Evolutionary conservation across 192 early-diverging fungal species (phyloP).

Genomic region (Gryganskiella cystojenkinii): DNA sequence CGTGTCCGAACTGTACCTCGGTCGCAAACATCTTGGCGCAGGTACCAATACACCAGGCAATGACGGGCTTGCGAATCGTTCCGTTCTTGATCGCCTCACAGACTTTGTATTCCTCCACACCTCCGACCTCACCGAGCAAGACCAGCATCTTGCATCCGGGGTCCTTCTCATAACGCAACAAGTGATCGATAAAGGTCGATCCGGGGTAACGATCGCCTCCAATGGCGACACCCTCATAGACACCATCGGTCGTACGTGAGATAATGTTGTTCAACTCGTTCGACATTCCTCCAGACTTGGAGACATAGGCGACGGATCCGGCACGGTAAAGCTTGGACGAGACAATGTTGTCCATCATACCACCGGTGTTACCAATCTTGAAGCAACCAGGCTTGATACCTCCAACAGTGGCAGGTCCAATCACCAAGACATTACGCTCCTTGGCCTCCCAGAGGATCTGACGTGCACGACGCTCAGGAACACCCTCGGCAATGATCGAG

Average conservation of each 20-base stretch:
- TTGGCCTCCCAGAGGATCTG: constrained; percentile 89
- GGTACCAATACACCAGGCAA: constrained; percentile 99
- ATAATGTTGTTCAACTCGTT: constrained; percentile 99
- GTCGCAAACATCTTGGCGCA: constrained; percentile 99
- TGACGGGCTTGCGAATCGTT: constrained; percentile 97
- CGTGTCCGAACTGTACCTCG: constrained; percentile 99
- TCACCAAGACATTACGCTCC: constrained; percentile 83
- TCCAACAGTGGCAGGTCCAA: constrained; percentile 98
- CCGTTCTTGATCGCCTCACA: constrained; percentile 90
- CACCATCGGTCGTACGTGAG: constrained; percentile 95
- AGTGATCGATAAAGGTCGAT: constrained; percentile 98
- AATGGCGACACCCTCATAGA: constrained; percentile 98
- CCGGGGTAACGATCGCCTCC: constrained; percentile 99
- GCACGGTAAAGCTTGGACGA: constrained; percentile 96
- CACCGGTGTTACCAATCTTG: constrained; percentile 99
- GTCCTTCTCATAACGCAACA: constrained; percentile 94
- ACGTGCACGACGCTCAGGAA: constrained; percentile 96
- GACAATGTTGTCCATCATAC: constrained; percentile 99
- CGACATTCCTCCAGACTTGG: constrained; percentile 99
- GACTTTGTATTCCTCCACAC: constrained; percentile 96
- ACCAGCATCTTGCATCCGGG: constrained; percentile 94
- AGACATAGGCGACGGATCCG: constrained; percentile 97
- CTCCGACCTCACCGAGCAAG: constrained; percentile 97
- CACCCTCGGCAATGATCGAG: constrained; percentile 99
- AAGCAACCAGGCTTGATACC: constrained; percentile 99